Percentiles rank a stretch among this genome's conserved stretches.
phyloP scores from a whole-genome alignment of 306 rosid genomes.

The Quillaja saponaria region DNA sequence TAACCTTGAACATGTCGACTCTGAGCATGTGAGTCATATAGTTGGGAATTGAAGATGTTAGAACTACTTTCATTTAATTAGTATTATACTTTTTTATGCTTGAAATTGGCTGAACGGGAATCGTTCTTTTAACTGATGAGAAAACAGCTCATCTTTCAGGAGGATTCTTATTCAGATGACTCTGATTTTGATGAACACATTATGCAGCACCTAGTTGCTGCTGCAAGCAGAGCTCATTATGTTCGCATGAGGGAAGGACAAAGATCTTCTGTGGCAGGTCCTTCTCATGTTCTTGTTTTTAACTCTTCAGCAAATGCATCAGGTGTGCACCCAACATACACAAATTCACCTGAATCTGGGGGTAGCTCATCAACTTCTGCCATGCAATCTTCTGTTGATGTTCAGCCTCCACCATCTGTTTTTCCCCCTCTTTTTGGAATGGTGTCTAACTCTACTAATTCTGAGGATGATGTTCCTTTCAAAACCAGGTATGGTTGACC shows the following conservation, averaged over 20 bases:
- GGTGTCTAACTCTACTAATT: slow-evolving; percentile 33
- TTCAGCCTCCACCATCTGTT: slow-evolving; percentile 35
- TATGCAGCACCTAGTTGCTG: slow-evolving; percentile 74
- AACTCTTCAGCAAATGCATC: slow-evolving; percentile 39
- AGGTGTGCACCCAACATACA: slow-evolving; percentile 32
- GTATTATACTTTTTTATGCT: neutral
- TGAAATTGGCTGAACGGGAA: slow-evolving; percentile 21
- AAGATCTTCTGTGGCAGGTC: slow-evolving; percentile 56
- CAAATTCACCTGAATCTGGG: slow-evolving; percentile 39
- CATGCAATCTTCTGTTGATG: slow-evolving; percentile 28
- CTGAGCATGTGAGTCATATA: slow-evolving; percentile 53
- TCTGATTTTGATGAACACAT: slow-evolving; percentile 67
- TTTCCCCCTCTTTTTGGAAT: slow-evolving; percentile 15
- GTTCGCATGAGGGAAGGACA: slow-evolving; percentile 57
- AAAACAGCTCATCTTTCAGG: slow-evolving; percentile 49
- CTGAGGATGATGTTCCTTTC: slow-evolving; percentile 35
- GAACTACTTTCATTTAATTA: slow-evolving; percentile 19
- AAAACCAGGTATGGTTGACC: slow-evolving; percentile 51
- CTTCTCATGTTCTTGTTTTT: slow-evolving; percentile 48
- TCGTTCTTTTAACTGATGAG: slow-evolving; percentile 6
- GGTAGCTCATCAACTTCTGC: slow-evolving; percentile 45
- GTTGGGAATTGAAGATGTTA: slow-evolving; percentile 3
- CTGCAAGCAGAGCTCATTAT: slow-evolving; percentile 57
- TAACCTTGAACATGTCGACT: slow-evolving; percentile 39
- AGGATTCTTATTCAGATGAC: slow-evolving; percentile 61